Evolutionary conservation across 2,329 filamentous ascomycete genomes (phyloP), one percentile per base, ranked within the genome.

Genomic region (Penicillium thymicola): DNA sequence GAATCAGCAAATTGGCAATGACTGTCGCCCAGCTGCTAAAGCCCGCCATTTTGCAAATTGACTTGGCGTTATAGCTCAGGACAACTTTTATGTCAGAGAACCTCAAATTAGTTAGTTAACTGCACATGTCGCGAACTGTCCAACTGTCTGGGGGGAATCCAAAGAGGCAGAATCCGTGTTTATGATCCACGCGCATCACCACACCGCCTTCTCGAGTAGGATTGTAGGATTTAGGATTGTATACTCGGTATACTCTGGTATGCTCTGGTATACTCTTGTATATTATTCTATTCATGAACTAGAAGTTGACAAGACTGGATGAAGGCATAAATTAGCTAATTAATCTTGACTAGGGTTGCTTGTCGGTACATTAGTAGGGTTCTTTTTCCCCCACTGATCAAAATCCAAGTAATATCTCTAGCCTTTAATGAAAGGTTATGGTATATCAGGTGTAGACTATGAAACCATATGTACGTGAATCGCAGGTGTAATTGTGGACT

Each of bases 1-100:
- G 89, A 43, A 96, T 85, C 59, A 96, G 76, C 32, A 92, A 55
- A 73, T 97, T 96, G 67, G 90, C 88, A 61, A 85, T 75, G 50
- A 82, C 70, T 59, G 92, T 83, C 46, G 64, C 61, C 66, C 68
- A 69, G 41, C 57, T 78, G 66, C 50, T 38, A 23, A 65, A 45
- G 40, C 59, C 37, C 34, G 51, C 55, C 70, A 71, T 70, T 42
- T 47, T 69, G 41, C 36, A 21, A 27, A 38, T 38, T 43, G 25
- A 28, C 32, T 21, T 32, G 16, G 25, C 18, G 32, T 36, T 13
- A 25, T 21, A 32, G 25, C 36, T 32, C 13, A 55, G 59, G 51
- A 32, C 52, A 43, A 23, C 25, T 43, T 27, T 14, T 16, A 34
- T 38, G 18, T 30, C 21, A 54, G 21, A 44, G 41, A 40, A 34